A percentile compares a stretch with the other conserved stretches of the same genome.
phyloP scores from a whole-genome alignment of 768 basidiomycete genomes.

The Rhodotorula paludigena region DNA sequence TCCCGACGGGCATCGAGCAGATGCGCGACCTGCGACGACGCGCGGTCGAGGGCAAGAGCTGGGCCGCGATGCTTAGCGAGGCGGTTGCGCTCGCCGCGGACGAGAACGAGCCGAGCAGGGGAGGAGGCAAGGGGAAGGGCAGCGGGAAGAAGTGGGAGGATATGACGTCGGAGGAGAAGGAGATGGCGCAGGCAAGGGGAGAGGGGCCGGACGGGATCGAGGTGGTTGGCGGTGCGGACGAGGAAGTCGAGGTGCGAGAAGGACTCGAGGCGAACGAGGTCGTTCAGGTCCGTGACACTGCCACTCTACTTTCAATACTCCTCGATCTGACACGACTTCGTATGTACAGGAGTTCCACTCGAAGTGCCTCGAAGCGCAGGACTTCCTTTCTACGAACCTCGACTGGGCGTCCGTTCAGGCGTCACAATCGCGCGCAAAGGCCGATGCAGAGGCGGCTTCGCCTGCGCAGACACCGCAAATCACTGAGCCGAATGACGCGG shows the following conservation, averaged over 20 bases:
- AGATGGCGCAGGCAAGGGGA: not conserved
- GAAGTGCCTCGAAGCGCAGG: slow-evolving; percentile 17
- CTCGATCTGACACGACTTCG: not conserved
- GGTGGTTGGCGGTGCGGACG: slow-evolving; percentile 3
- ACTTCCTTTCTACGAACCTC: slow-evolving; percentile 19
- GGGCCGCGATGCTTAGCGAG: slow-evolving; percentile 38
- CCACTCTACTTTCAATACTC: too few relatives aligned
- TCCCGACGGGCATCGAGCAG: slow-evolving; percentile 14
- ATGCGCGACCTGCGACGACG: slow-evolving; percentile 22
- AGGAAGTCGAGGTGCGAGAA: not conserved
- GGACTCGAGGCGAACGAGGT: slow-evolving; percentile 32
- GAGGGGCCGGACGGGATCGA: slow-evolving; percentile 7
- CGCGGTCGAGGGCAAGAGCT: slow-evolving; percentile 22
- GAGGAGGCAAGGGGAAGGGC: too few relatives aligned
- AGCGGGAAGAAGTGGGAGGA: not conserved
- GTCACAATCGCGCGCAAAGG: slow-evolving; percentile 16
- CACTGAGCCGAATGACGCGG: not conserved
- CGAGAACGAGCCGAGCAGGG: not conserved
- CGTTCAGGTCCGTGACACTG: slow-evolving; percentile 29
- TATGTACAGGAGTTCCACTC: slow-evolving; percentile 33
- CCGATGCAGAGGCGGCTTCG: not conserved
- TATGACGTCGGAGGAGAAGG: not conserved
- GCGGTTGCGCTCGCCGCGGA: slow-evolving; percentile 6
- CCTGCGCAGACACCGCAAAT: not conserved
- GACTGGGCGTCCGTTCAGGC: slow-evolving; percentile 36